phyloP scores from a whole-genome alignment of 75 land plant genomes.

The Sequoiadendron giganteum region DNA sequence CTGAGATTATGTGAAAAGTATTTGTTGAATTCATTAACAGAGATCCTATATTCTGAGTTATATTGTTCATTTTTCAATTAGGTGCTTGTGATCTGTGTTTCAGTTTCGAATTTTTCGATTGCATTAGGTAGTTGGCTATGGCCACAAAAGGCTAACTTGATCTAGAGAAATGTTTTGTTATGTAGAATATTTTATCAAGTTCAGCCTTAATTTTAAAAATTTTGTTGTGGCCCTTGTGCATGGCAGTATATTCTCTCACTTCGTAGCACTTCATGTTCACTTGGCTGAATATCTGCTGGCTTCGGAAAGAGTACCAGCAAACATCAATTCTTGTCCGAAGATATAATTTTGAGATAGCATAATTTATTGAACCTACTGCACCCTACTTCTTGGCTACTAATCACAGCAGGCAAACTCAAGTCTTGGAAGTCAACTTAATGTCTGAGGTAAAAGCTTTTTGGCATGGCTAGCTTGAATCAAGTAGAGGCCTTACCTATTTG shows the following conservation, averaged over 20 bases:
- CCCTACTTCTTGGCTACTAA: background rate
- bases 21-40: slow-evolving; percentile 3
- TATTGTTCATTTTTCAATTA: background rate
- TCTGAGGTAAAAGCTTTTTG: background rate
- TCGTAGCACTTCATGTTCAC: background rate
- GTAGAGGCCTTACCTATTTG: background rate
- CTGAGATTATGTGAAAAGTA: background rate
- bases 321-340: background rate
- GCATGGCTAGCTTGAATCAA: background rate
- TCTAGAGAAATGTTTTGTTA: background rate
- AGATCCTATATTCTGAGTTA: background rate
- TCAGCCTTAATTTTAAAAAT: background rate
- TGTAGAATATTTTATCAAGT: background rate
- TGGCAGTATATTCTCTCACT: slow-evolving; percentile 5
- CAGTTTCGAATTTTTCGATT: background rate
- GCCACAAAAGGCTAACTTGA: background rate
- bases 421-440: background rate
- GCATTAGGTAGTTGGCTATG: background rate
- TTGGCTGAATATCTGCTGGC: background rate
- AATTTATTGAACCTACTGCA: background rate
- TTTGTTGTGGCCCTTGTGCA: slow-evolving; percentile 1
- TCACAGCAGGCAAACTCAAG: background rate
- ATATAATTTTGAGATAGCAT: background rate
- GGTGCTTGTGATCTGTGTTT: background rate
- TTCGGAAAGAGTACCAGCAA: background rate